These are phyloP conservation scores for Aspergillus asperescens DNA, from an alignment of 495 filamentous ascomycete species.

Conservation along the genomic window DNA sequence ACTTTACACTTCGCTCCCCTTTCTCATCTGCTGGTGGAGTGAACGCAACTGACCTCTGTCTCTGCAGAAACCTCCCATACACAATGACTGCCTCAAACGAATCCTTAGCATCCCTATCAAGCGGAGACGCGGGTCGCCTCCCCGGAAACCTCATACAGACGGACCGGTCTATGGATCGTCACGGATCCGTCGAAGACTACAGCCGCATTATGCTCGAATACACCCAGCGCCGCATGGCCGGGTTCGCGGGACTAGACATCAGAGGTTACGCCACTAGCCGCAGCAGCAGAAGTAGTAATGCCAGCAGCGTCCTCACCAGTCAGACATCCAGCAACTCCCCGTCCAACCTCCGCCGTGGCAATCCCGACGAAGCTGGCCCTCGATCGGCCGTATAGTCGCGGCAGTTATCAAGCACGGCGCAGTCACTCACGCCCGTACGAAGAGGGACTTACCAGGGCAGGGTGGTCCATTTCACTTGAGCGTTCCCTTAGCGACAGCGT, in stretches of 20 bases:
- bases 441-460: no score
- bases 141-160: slow-evolving; percentile 20
- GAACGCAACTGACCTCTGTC: slow-evolving; percentile 3
- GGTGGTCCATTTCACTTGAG: neutral
- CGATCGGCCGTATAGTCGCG: neutral
- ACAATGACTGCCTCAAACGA: neutral
- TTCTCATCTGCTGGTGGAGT: no score
- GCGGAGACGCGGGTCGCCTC: slow-evolving; percentile 19
- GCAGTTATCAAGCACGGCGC: no score
- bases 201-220: slow-evolving; percentile 44
- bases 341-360: neutral
- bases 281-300: slow-evolving; percentile 33
- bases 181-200: slow-evolving; percentile 39
- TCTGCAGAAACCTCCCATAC: no score
- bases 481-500: neutral
- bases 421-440: no score
- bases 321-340: slow-evolving; percentile 20
- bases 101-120: slow-evolving; percentile 20
- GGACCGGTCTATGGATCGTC: slow-evolving; percentile 23
- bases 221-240: slow-evolving; percentile 41
- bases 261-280: slow-evolving; percentile 21
- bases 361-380: neutral
- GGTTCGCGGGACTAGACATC: slow-evolving; percentile 30
- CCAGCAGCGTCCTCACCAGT: slow-evolving; percentile 23
- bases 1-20: no score